These are phyloP conservation scores for Cubamyces lactineus DNA, from an alignment of 768 basidiomycete species.

Conservation along the genomic window DNA sequence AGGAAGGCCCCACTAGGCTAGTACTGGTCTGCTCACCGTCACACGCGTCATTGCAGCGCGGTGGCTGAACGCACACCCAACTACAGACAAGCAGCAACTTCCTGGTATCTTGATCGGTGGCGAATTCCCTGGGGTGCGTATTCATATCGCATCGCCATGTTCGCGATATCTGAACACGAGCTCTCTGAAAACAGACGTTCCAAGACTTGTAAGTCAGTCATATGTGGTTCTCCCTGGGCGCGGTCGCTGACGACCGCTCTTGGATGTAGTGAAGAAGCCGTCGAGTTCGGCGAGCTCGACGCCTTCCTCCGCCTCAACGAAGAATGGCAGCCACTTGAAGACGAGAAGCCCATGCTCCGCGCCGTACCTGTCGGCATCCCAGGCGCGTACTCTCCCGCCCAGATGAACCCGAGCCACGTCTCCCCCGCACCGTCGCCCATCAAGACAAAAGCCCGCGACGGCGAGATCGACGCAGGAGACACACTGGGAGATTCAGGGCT, in stretches of 20 bases:
- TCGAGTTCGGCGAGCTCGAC: conserved; percentile 75
- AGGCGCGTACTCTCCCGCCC: conserved; percentile 70
- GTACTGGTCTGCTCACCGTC: conserved; percentile 17
- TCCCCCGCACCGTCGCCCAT: conserved; percentile 38
- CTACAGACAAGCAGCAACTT: conserved; percentile 77
- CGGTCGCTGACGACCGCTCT: neutral
- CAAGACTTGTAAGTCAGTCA: conserved; percentile 64
- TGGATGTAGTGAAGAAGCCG: conserved; percentile 75
- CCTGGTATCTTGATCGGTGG: conserved; percentile 84
- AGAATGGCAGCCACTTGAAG: conserved; percentile 64
- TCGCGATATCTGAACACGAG: conserved; percentile 8
- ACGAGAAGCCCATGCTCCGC: conserved; percentile 56
- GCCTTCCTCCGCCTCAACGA: conserved; percentile 75
- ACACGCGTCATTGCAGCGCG: neutral
- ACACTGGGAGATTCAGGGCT: conserved; percentile 72
- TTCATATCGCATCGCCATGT: conserved; percentile 13
- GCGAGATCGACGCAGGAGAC: conserved; percentile 65
- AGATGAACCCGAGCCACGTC: conserved; percentile 83
- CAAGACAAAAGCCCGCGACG: conserved; percentile 55
- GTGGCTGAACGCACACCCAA: conserved; percentile 9
- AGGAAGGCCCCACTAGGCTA: conserved; percentile 74
- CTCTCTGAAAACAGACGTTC: conserved; percentile 53
- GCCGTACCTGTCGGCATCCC: conserved; percentile 78
- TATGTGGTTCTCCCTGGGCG: conserved; percentile 6
- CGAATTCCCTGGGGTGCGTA: conserved; percentile 73